Conservation (phyloP, 179 eudicot genomes). For the Amaranthus tricolor region DNA sequence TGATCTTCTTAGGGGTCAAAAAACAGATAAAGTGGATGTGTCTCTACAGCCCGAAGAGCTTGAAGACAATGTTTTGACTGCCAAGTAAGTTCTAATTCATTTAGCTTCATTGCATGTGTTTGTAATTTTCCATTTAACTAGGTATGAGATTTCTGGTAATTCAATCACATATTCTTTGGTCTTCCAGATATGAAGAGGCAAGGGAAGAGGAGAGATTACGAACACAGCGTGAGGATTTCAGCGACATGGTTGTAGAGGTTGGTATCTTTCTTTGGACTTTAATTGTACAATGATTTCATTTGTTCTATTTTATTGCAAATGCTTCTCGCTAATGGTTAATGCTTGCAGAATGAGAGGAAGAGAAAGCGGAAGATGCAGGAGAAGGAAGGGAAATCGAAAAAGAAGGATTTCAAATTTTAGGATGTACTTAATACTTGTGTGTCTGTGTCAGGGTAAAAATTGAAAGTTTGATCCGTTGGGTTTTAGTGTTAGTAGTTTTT, state of each 20-base stretch:
- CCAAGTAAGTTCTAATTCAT: conserved; percentile 50
- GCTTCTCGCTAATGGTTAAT: neutral
- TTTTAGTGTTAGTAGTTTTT: neutral
- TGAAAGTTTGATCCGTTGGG: neutral
- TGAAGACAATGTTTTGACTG: conserved; percentile 80
- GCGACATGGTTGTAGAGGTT: conserved; percentile 95
- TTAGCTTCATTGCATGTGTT: no score
- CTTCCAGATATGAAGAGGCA: conserved; percentile 77
- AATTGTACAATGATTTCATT: neutral
- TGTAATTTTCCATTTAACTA: neutral
- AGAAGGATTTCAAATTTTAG: conserved; percentile 41
- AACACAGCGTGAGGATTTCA: conserved; percentile 85
- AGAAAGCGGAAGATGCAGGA: conserved; percentile 39
- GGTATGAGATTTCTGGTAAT: neutral
- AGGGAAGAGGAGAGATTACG: conserved; percentile 86
- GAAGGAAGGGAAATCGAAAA: conserved; percentile 37
- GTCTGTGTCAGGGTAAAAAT: no score
- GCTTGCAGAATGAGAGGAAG: conserved; percentile 34
- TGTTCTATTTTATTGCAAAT: neutral
- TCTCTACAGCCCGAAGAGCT: conserved; percentile 79
- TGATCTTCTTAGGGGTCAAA: conserved; percentile 84
- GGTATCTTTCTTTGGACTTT: neutral
- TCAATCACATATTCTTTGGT: neutral
- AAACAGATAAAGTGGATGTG: conserved; percentile 77
- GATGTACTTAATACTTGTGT: neutral